Percentiles rank a stretch among this genome's conserved stretches.
Conservation (phyloP, 2,329 filamentous ascomycete species). For the Periconia sp. region DNA sequence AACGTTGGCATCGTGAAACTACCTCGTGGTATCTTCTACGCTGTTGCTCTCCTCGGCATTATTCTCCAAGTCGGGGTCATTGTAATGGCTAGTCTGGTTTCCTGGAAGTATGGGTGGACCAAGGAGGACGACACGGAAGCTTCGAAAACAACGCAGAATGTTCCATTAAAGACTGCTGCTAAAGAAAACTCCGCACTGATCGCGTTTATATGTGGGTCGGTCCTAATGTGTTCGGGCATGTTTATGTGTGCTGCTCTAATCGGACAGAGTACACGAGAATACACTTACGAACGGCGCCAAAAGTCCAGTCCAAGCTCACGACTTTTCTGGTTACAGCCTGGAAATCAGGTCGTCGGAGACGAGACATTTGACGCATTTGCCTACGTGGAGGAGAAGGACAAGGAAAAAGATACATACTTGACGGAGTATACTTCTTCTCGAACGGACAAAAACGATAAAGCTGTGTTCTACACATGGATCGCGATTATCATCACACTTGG, state of each 20-base stretch:
- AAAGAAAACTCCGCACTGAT: too few species aligned
- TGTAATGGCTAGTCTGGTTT: not conserved
- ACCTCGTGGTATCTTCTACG: not conserved
- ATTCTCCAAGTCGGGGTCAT: not conserved
- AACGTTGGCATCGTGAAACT: not conserved
- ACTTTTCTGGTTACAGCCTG: constrained; percentile 40
- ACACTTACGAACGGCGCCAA: constrained; percentile 9
- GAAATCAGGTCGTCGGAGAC: constrained; percentile 41
- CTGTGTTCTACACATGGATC: not conserved
- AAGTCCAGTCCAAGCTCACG: constrained; percentile 15
- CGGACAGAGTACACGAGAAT: constrained; percentile 21
- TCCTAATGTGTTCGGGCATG: not conserved
- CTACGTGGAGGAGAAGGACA: constrained; percentile 8
- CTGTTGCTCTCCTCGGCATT: not conserved
- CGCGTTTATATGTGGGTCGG: not conserved
- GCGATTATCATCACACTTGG: constrained; percentile 27
- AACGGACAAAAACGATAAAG: not conserved
- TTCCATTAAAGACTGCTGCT: too few species aligned
- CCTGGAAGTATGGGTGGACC: not conserved
- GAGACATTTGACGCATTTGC: constrained; percentile 42
- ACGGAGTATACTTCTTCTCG: not conserved
- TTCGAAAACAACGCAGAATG: too few species aligned
- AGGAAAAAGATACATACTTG: not conserved
- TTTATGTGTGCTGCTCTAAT: constrained; percentile 37
- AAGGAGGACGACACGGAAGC: not conserved